Conservation (phyloP, 768 basidiomycete species). For the Coprinopsis marcescibilis region DNA sequence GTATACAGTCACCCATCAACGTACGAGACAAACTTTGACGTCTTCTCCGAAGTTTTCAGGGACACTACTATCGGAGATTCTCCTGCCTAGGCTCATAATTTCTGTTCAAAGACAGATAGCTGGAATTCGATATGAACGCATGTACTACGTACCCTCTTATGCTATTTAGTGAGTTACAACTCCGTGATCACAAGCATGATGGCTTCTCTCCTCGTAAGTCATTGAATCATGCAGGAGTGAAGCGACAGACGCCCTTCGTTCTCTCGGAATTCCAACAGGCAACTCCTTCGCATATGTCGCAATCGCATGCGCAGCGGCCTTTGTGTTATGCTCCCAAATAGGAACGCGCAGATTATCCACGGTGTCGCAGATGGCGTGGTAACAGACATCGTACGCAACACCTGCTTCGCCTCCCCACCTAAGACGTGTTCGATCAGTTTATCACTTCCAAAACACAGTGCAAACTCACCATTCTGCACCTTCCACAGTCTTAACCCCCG, state of each 20-base stretch:
- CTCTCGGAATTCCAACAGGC: constrained; percentile 19
- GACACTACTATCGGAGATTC: neutral
- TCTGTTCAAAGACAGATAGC: no score
- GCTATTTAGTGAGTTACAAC: no score
- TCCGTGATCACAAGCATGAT: constrained; percentile 7
- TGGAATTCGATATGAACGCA: no score
- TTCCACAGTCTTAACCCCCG: constrained; percentile 22
- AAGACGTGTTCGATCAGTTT: neutral
- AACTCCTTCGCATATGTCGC: constrained; percentile 21
- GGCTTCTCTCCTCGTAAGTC: constrained; percentile 10
- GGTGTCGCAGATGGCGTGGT: constrained; percentile 24
- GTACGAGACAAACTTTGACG: constrained; percentile 27
- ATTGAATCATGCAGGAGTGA: no score
- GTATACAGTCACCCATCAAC: constrained; percentile 29
- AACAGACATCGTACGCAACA: constrained; percentile 24
- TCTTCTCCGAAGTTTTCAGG: constrained; percentile 32
- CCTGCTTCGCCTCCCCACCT: constrained; percentile 27
- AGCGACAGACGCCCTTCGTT: neutral
- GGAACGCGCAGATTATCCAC: constrained; percentile 22
- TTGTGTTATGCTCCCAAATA: constrained; percentile 20
- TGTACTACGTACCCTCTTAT: no score
- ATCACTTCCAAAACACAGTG: neutral
- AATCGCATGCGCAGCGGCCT: constrained; percentile 20
- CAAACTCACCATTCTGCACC: constrained; percentile 18
- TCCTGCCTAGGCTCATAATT: no score